Base-by-base conservation (phyloP, 768 basidiomycete genomes). In the Artomyces pyxidatus region DNA sequence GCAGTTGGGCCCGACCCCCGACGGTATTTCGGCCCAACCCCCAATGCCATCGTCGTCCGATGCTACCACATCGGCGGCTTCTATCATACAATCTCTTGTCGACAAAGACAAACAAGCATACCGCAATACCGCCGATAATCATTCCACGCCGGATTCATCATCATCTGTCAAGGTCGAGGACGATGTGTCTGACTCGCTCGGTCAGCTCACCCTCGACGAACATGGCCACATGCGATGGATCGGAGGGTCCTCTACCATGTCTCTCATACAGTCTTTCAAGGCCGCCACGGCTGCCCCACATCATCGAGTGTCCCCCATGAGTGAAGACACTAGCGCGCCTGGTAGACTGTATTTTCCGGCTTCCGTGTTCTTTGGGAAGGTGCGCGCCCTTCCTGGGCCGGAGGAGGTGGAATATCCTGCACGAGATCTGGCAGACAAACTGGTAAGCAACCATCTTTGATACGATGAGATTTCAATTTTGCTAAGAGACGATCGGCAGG, bases 141-240 rank as follows among this genome's bases (percentile, higher is more conserved):
- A 53, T 16, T 50, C 63, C 39, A 59, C 61, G 14, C 60, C 70
- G 30, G 65, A 69, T 53, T 65, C 68, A 25, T 66, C 71, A 12
- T 65, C 71, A 32, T 70, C 76, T 22, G 68, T 80, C 53, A 81
- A 79, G 61, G 64, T 73, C 29, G 80, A 81, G 60, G 85, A 88
- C 56, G 88, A 89, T 67, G 76, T 91, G 58, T 81, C 78, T 60
- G 88, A 91, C 63, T 83, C 85, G 14, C 84, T 92, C 60, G 90
- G 88, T 17, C 88, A 91, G 63, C 77, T 92, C 45, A 88, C 90
- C 23, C 73, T 92, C 35, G 89, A 92, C 58, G 90, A 91, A 62
- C 85, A 90, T 56, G 89, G 89, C 27, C 88, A 90, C 65, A 81
- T 88, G 77, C 80, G 88, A 51, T 92, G 89, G 89, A 91, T 92